Base-by-base conservation (phyloP, 2,329 filamentous ascomycete genomes). In the Kalmusia sp. region DNA sequence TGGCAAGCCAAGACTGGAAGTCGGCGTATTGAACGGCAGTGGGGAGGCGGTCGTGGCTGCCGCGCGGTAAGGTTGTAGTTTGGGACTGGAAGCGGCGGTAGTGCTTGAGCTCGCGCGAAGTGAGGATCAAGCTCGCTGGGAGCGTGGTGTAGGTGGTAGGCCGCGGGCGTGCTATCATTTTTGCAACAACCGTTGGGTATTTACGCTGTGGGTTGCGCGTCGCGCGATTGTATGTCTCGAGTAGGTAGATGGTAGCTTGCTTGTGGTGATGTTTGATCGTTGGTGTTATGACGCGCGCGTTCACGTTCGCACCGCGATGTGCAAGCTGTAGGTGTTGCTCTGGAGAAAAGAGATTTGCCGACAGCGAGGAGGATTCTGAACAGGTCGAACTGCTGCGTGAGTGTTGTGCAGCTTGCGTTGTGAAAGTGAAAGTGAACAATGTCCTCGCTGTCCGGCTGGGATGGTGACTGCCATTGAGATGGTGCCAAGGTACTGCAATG, bases 1-100 rank as follows among this genome's bases (percentile, higher is more conserved):
- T 63, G 35, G 57, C 61, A 11, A 65, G 55, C 68, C 68, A 71
- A 17, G 62, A 55, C 41, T 69, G 65, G 43, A 70, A 71, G 6
- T 66, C 64, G 31, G 67, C 62, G 28, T 69, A 67, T 38, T 71
- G 60, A 28, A 51, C 49, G 8, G 68, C 68, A 3, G 58, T 64
- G 11, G 68, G 67, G 11, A 71, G 55, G 19, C 43, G 55, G 27
- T 59, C 65, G 28, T 61, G 59, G 21, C 65, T 56, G 7, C 50
- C 51, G 6, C 62, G 52, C 21, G 51, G 56, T 9, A 63, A 31
- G 15, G 19, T 61, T 7, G 61, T 64, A 31, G 59, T 61, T 28
- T 65, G 44, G 30, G 57, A 59, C 21, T 70, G 67, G 62, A 63
- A 71, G 41, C 60, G 59, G 46, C 60, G 59, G 34, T 68, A 71